Percentiles rank a stretch among this genome's conserved stretches.
Conservation (phyloP, 495 filamentous ascomycete species). For the Bathelium albidoporum region DNA sequence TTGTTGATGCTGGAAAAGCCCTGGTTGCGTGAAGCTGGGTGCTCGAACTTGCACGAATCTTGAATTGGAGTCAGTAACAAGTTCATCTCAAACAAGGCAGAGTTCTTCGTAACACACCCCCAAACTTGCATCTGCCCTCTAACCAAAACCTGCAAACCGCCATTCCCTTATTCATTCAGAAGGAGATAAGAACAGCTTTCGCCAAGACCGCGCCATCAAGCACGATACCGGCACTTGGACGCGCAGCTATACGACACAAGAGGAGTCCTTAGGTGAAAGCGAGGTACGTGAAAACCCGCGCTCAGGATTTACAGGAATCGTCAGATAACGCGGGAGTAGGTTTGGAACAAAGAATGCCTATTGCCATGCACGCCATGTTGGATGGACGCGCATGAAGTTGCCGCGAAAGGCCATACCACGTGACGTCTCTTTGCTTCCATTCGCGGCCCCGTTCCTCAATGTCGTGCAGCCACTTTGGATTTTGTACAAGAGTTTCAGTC, state of each 20-base stretch:
- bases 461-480: not conserved
- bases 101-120: not conserved
- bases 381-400: not conserved
- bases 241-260: too few relatives aligned
- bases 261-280: too few relatives aligned
- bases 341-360: not conserved
- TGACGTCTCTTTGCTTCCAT: not conserved
- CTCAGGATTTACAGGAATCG: too few relatives aligned
- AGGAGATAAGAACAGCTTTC: not conserved
- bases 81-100: not conserved
- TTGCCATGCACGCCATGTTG: too few relatives aligned
- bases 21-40: not conserved
- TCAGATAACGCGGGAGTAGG: too few relatives aligned
- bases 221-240: not conserved
- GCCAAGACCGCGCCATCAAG: not conserved
- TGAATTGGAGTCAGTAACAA: not conserved
- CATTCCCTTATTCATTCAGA: not conserved
- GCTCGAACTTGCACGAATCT: not conserved
- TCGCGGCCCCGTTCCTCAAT: not conserved
- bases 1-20: not conserved
- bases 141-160: not conserved
- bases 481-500: not conserved
- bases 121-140: conserved; percentile 3
- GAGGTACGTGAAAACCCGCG: too few relatives aligned
- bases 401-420: not conserved